phyloP scores from a whole-genome alignment of 73 alveolate genomes.

The Paramecium sexaurelia region DNA sequence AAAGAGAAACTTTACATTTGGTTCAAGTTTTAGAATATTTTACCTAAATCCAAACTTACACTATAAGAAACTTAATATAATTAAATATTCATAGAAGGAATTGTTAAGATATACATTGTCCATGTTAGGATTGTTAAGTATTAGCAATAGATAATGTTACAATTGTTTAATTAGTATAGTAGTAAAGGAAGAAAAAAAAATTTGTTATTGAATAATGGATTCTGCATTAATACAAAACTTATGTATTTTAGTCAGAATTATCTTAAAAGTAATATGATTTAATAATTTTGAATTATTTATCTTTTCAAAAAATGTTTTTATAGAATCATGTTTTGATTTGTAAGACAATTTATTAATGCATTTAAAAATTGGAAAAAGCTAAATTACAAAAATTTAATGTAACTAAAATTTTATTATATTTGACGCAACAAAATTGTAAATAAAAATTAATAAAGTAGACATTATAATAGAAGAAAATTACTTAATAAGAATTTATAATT shows the following conservation, averaged over 20 bases:
- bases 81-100: background rate
- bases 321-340: background rate
- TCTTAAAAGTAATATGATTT: background rate
- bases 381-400: background rate
- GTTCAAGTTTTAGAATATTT: background rate
- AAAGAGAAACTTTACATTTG: background rate
- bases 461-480: background rate
- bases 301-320: background rate
- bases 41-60: background rate
- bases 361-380: background rate
- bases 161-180: background rate
- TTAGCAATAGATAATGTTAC: background rate
- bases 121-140: background rate
- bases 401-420: background rate
- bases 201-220: background rate
- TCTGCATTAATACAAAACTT: background rate
- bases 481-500: background rate
- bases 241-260: background rate
- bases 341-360: background rate
- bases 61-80: background rate
- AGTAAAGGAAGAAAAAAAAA: background rate
- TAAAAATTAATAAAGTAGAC: background rate
- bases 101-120: background rate
- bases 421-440: background rate
- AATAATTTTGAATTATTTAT: background rate